These are phyloP conservation scores for Candida taoyuanica DNA, from an alignment of 805 yeast genomes.

Conservation along the genomic window DNA sequence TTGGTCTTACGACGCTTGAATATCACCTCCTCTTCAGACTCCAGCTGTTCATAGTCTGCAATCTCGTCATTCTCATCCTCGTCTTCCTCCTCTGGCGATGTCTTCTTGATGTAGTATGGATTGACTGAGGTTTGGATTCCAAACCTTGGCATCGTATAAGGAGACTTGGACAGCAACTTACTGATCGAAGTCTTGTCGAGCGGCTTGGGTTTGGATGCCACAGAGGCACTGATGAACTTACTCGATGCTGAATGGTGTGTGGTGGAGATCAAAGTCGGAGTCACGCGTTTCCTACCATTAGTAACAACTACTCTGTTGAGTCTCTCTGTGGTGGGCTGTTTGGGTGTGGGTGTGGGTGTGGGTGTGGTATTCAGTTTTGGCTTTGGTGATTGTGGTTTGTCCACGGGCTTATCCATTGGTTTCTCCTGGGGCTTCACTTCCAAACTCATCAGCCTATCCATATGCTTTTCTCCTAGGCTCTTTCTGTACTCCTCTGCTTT, in stretches of 20 bases:
- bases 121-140: conserved; percentile 64
- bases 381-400: conserved; percentile 2
- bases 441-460: conserved; percentile 40
- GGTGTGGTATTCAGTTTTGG: not conserved
- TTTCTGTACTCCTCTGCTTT: conserved; percentile 40
- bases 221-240: conserved; percentile 16
- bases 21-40: conserved; percentile 37
- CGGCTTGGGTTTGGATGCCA: conserved; percentile 10
- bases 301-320: conserved; percentile 56
- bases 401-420: not conserved
- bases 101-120: conserved; percentile 41
- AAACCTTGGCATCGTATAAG: conserved; percentile 51
- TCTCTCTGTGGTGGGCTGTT: conserved; percentile 25
- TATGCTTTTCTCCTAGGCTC: conserved; percentile 29
- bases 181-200: conserved; percentile 1
- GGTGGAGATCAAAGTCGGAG: conserved; percentile 61
- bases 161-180: conserved; percentile 36
- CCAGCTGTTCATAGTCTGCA: conserved; percentile 38
- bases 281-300: conserved; percentile 71
- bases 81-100: conserved; percentile 22
- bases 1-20: conserved; percentile 32
- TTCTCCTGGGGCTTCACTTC: conserved; percentile 7
- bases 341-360: conserved; percentile 3
- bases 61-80: conserved; percentile 26
- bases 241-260: conserved; percentile 25